Base-by-base conservation (phyloP, 805 yeast genomes). In the Brettanomyces naardenensis region DNA sequence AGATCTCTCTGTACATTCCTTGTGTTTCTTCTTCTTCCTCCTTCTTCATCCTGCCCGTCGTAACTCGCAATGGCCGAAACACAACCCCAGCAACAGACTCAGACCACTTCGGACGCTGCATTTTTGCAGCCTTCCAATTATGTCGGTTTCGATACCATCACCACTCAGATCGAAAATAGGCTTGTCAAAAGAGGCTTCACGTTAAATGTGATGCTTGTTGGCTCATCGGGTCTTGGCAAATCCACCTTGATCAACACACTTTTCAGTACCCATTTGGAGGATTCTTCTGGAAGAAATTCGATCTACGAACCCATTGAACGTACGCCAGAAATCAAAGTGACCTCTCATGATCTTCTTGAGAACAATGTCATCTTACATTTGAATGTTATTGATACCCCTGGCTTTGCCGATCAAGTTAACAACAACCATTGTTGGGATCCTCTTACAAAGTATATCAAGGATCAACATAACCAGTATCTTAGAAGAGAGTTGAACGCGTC, bases 341-440 rank as follows among this genome's bases (percentile, higher is more conserved):
- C 78, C 21, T 61, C 73, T n/a, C 89, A 81, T 44, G 69, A 73
- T 14, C 69, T 92, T 46, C 62, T 77, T 40, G 98, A 92, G 63
- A 88, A 87, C 59, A 84, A 83, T 47, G 97, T 92, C 40, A 78
- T 80, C 44, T 75, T 92, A 58, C 81, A 81, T 52, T 66, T 92
- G 46, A 89, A 87, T 52, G 78, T 92, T 39, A 85, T 92, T 56
- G 98, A 92, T 59, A 92, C 98, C 3, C 97, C 97, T 17, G 97
- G 97, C 13, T 92, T 87, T 68, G 97, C 96, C 28, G 98, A 92
- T 68, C 95, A 85, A 64, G 83, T 92, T 48, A 85, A 88, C 66
- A 89, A 89, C 62, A 94, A 85, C 53, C 84, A 82, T 62, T 88
- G 95, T 63, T 90, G 97, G 96, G 97, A 89, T 52, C 96, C 96